Evolutionary conservation across 2,329 filamentous ascomycete genomes (phyloP).

Genomic region (Phialocephala subalpina): DNA sequence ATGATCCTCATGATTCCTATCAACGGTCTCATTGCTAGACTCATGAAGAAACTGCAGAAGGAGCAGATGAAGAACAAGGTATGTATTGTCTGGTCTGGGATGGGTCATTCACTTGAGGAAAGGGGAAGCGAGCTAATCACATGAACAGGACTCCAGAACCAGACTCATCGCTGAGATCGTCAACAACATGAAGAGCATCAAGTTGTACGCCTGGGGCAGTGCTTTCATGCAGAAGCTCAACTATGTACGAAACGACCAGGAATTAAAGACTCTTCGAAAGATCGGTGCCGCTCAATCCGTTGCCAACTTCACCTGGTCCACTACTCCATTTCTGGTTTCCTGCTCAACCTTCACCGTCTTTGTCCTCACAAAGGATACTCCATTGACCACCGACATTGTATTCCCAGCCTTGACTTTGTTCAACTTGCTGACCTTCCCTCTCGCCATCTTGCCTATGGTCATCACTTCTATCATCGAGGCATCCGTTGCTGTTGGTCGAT

Average conservation of each 20-base stretch:
- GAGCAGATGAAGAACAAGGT: slow-evolving; percentile 97
- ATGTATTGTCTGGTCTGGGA: slow-evolving; percentile 4
- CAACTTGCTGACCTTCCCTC: slow-evolving; percentile 94
- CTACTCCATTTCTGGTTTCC: slow-evolving; percentile 95
- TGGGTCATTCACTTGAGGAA: neutral
- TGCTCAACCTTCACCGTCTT: slow-evolving; percentile 97
- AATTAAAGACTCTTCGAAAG: slow-evolving; percentile 93
- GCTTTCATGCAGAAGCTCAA: slow-evolving; percentile 99
- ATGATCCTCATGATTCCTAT: slow-evolving; percentile 99
- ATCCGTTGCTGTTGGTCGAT: slow-evolving; percentile 85
- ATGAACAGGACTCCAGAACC: slow-evolving; percentile 74
- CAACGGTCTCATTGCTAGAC: slow-evolving; percentile 88
- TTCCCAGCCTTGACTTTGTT: slow-evolving; percentile 94
- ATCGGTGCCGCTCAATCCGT: slow-evolving; percentile 94
- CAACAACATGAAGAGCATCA: slow-evolving; percentile 99
- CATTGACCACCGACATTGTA: slow-evolving; percentile 92
- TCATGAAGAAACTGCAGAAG: slow-evolving; percentile 96
- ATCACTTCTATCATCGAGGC: slow-evolving; percentile 97
- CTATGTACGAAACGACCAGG: slow-evolving; percentile 93
- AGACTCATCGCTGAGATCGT: slow-evolving; percentile 96
- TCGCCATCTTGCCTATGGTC: slow-evolving; percentile 95
- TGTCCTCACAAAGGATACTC: slow-evolving; percentile 81
- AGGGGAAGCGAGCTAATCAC: slow-evolving; percentile 8
- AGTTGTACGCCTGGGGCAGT: slow-evolving; percentile 96
- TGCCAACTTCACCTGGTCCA: slow-evolving; percentile 98